A percentile compares a stretch with the other conserved stretches of the same genome.
These are phyloP conservation scores for Linum tenue DNA, from an alignment of 345 rosid genomes.

Conservation along the genomic window DNA sequence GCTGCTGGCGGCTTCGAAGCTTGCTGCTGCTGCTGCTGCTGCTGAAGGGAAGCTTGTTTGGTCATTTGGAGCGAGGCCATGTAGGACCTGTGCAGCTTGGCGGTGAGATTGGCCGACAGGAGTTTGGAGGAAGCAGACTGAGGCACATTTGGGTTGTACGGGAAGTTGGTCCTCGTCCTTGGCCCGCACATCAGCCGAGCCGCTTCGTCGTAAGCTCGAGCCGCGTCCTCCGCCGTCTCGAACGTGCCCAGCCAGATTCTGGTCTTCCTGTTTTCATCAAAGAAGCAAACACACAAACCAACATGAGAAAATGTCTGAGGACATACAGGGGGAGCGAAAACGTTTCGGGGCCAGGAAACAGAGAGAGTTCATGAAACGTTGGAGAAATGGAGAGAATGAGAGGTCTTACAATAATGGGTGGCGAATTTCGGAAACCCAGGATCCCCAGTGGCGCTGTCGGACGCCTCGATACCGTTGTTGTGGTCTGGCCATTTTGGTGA, in stretches of 20 bases:
- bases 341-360: not conserved
- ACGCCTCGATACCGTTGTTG: constrained; percentile 96
- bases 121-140: constrained; percentile 27
- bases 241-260: constrained; percentile 32
- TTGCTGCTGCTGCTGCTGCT: too few relatives aligned
- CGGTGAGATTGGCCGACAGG: constrained; percentile 22
- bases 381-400: not conserved
- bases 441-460: constrained; percentile 98
- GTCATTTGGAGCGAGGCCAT: constrained; percentile 21
- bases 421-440: constrained; percentile 99
- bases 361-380: not conserved
- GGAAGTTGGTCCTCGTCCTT: constrained; percentile 23
- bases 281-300: not conserved
- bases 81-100: constrained; percentile 24
- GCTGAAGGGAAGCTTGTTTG: constrained; percentile 16
- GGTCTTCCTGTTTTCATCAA: constrained; percentile 18
- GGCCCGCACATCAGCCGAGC: constrained; percentile 30
- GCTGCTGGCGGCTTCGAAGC: constrained; percentile 13
- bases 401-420: constrained; percentile 74
- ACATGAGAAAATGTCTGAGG: not conserved
- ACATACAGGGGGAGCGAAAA: not conserved
- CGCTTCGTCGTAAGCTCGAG: constrained; percentile 26
- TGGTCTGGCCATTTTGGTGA: constrained; percentile 64
- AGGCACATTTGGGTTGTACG: constrained; percentile 17
- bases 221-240: constrained; percentile 29